Conservation (phyloP, 163 green algal species). For the Trebouxiophyceae sp. region DNA sequence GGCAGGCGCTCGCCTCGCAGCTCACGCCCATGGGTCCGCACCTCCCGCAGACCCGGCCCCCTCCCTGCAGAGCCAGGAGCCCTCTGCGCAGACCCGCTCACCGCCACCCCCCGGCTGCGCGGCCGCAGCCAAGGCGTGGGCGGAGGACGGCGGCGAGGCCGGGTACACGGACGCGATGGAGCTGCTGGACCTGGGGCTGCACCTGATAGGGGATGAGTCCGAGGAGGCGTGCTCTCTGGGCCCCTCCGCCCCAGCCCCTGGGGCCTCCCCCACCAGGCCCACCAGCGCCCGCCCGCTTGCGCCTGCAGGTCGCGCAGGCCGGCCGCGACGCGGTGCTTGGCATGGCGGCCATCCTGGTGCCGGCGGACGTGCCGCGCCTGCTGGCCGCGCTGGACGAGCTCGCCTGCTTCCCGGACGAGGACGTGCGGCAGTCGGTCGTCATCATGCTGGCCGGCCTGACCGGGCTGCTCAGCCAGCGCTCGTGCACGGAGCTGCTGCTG, state of each 20-base stretch:
- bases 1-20: slow-evolving; percentile 7
- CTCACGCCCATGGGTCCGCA: slow-evolving; percentile 8
- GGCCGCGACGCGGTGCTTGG: slow-evolving; percentile 6
- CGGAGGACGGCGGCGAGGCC: background rate
- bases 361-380: background rate
- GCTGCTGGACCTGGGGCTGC: background rate
- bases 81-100: background rate
- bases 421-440: slow-evolving; percentile 1
- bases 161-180: background rate
- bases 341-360: slow-evolving; percentile 1
- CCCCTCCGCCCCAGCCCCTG: background rate
- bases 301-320: slow-evolving; percentile 7
- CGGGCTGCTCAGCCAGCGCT: background rate
- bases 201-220: slow-evolving; percentile 8
- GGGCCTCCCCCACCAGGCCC: background rate
- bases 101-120: background rate
- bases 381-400: slow-evolving; percentile 10
- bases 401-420: slow-evolving; percentile 4
- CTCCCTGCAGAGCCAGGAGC: background rate
- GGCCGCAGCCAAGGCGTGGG: background rate
- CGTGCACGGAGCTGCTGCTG: slow-evolving; percentile 1
- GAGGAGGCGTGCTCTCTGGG: slow-evolving; percentile 3
- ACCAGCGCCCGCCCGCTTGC: background rate
- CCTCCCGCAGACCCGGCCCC: background rate
- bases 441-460: slow-evolving; percentile 8